Percentiles rank a stretch among this genome's conserved stretches.
phyloP scores from a whole-genome alignment of 306 rosid species.

The Begonia fuchsioides region DNA sequence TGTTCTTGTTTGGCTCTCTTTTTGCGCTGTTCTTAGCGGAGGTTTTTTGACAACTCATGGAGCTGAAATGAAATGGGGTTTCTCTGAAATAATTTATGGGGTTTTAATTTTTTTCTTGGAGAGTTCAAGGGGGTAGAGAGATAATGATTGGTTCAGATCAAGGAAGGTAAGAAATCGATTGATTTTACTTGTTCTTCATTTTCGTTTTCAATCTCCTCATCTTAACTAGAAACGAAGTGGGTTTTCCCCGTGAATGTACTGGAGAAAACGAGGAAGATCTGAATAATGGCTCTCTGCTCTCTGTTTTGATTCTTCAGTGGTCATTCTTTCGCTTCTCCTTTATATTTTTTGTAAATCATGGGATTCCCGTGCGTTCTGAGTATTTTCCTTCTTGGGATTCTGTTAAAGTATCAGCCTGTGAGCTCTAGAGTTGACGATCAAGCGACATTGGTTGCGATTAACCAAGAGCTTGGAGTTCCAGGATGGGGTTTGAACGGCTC shows the following conservation, averaged over 20 bases:
- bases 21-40: no score
- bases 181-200: conserved; percentile 3
- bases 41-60: no score
- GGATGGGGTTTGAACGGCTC: conserved; percentile 69
- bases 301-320: background rate
- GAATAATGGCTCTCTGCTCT: background rate
- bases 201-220: conserved; percentile 1
- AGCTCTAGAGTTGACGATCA: conserved; percentile 54
- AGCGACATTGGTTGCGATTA: conserved; percentile 41
- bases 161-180: background rate
- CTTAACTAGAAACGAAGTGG: conserved; percentile 3
- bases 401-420: conserved; percentile 26
- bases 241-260: conserved; percentile 9
- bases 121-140: no score
- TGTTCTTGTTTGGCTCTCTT: no score
- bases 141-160: background rate
- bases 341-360: conserved; percentile 23
- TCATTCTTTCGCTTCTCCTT: background rate
- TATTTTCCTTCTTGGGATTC: conserved; percentile 39
- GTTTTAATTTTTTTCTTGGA: background rate
- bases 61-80: conserved; percentile 11
- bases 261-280: conserved; percentile 8
- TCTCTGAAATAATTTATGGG: background rate
- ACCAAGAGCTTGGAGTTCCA: conserved; percentile 62
- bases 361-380: conserved; percentile 21